Percentiles rank a stretch among this genome's conserved stretches.
Evolutionary conservation across 1,284 basidiomycete species (phyloP).

Genomic region (Cutaneotrichosporon sp.): DNA sequence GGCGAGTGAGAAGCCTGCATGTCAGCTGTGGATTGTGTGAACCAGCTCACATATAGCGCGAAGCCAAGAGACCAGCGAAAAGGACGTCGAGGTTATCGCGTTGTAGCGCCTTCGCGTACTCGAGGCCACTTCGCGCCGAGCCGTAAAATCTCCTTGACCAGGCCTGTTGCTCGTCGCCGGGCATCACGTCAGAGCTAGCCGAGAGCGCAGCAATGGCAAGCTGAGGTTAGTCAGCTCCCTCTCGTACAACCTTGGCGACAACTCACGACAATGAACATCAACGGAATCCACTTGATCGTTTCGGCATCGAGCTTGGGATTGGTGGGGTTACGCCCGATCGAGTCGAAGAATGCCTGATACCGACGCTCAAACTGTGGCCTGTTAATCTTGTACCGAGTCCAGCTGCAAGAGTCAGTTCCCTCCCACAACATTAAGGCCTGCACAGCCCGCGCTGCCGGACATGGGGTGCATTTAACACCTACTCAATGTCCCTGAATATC

Average conservation of each 20-base stretch:
- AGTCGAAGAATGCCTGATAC: constrained; percentile 47
- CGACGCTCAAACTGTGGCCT: constrained; percentile 44
- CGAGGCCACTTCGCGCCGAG: constrained; percentile 44
- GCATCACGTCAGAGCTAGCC: constrained; percentile 44
- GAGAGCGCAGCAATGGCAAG: constrained; percentile 49
- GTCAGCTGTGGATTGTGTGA: constrained; percentile 1
- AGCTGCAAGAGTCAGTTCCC: constrained; percentile 25
- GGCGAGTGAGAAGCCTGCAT: constrained; percentile 45
- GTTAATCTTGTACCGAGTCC: constrained; percentile 51
- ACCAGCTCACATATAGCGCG: constrained; percentile 47
- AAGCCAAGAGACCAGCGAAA: constrained; percentile 48
- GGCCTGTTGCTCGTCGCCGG: constrained; percentile 40
- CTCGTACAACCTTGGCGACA: not conserved
- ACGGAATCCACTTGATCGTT: constrained; percentile 48
- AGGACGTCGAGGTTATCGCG: constrained; percentile 50
- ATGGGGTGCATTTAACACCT: not conserved
- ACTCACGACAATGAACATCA: constrained; percentile 50
- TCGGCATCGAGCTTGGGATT: constrained; percentile 47
- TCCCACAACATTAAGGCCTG: not conserved
- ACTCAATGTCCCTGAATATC: constrained; percentile 17
- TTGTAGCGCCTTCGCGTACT: constrained; percentile 50
- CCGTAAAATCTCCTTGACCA: constrained; percentile 50
- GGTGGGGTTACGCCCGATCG: constrained; percentile 41
- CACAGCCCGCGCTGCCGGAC: not conserved
- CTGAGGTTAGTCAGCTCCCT: constrained; percentile 22